Base-by-base conservation (phyloP, 106 monocot species). In the Xerophyta viscosa region DNA sequence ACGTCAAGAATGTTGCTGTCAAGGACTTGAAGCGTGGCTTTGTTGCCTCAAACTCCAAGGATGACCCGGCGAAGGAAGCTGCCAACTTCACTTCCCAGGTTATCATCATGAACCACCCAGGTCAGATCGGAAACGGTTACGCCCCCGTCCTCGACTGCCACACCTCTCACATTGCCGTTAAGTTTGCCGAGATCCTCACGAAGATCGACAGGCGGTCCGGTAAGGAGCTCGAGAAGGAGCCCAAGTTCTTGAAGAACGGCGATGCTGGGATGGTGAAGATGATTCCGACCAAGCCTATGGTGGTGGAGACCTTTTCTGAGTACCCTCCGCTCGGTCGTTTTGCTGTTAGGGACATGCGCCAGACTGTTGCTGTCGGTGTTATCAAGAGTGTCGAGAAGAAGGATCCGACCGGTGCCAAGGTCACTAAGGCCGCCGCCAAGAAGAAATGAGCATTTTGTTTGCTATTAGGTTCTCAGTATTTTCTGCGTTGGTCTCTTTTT, bases 21-120 rank as follows among this genome's bases (percentile, higher is more conserved):
- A 58, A 58, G 58, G 58, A 58, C 26, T 26, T 58, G 23, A 58
- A 44, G 58, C 58, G 58, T 45, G 58, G 58, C 8, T 58, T 43
- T 44, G 58, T 58, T 27, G 58, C 58, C 1, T 58, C 43, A 2
- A 58, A 58, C 43, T 58, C 58, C 28, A 58, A 58, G 44, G 58
- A 58, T 27, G 58, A 45, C 44, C 58, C 58, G 24, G 58, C 58
- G 1, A 58, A 27, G 44, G 58, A 58, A 27, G 58, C 58, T 44
- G 58, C 58, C 15, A 58, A 54, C 54, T 54, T 54, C 44, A 58
- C 58, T 17, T 58, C 58, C n/a, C 58, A 58, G 58, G 58, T 58
- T 28, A 58, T 58, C 44, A 58, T 58, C 44, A 58, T 58, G 58
- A 58, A 58, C 58, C 58, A 58, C 27, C 58, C 58, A 8, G 58